Conservation (phyloP, 345 rosid species). For the Salix caprea region DNA sequence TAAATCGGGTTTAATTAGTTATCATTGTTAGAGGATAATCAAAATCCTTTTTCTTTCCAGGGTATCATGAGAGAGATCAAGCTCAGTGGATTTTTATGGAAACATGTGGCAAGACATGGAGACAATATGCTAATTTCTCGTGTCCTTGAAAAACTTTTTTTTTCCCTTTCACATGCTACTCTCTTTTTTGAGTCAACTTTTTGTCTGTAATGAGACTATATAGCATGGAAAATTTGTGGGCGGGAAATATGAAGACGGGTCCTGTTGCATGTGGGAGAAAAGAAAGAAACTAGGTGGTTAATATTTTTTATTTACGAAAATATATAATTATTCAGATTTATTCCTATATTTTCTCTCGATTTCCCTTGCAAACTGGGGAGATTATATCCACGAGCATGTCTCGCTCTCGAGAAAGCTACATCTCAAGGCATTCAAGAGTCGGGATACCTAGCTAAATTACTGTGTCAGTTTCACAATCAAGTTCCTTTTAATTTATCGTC, state of each 20-base stretch:
- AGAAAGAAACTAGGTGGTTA: not conserved
- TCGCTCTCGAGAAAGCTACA: not conserved
- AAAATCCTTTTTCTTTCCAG: not conserved
- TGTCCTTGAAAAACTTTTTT: not conserved
- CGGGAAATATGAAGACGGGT: constrained; percentile 9
- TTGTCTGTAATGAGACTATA: not conserved
- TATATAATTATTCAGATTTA: too few relatives aligned
- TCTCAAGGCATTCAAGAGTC: not conserved
- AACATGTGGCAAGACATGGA: not conserved
- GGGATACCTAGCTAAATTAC: not conserved
- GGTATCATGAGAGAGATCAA: constrained; percentile 3
- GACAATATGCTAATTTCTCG: constrained; percentile 1
- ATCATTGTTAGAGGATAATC: constrained; percentile 3
- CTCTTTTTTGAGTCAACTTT: not conserved
- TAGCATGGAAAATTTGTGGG: not conserved
- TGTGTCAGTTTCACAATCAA: too few relatives aligned
- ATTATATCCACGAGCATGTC: too few relatives aligned
- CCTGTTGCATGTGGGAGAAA: not conserved
- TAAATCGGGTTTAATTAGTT: not conserved
- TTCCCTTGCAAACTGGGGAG: too few relatives aligned
- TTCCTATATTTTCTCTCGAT: too few relatives aligned
- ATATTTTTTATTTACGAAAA: too few relatives aligned
- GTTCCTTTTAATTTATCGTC: too few relatives aligned
- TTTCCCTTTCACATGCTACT: not conserved
- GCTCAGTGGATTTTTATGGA: not conserved